Evolutionary conservation across 2,329 filamentous ascomycete species (phyloP).

Genomic region (Phyllosticta capitalensis): DNA sequence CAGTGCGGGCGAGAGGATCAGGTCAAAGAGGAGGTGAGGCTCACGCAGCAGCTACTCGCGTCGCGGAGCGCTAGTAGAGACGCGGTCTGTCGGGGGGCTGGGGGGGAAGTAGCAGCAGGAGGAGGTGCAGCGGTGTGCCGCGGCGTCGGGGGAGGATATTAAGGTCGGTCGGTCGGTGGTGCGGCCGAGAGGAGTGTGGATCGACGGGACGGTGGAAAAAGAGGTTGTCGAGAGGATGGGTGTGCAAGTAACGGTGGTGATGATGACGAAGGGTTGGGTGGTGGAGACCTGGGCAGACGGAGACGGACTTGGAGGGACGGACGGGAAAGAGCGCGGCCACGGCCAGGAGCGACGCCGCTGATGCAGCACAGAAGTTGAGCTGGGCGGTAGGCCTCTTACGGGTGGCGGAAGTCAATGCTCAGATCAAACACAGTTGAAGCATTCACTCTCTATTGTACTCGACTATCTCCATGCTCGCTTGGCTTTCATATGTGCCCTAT

Average conservation of each 20-base stretch:
- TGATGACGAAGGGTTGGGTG: conserved; percentile 1
- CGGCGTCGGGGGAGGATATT: conserved; percentile 6
- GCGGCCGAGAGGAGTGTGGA: not conserved
- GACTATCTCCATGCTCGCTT: not conserved
- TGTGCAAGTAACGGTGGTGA: not conserved
- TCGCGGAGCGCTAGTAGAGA: conserved; percentile 7
- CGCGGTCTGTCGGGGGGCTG: not conserved
- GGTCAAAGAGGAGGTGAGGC: not conserved
- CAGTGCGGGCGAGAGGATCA: not conserved
- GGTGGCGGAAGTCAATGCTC: not conserved
- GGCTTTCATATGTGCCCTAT: not conserved
- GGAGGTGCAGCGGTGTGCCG: not conserved
- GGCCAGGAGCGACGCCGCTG: not conserved
- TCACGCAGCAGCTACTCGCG: conserved; percentile 5
- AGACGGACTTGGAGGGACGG: not conserved
- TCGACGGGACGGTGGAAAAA: not conserved
- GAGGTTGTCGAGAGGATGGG: not conserved
- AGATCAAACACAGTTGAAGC: conserved; percentile 9
- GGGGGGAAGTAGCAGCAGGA: not conserved
- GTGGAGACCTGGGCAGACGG: not conserved
- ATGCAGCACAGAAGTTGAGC: not conserved
- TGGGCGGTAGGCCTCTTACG: not conserved
- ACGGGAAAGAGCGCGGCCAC: not conserved
- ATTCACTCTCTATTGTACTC: too few relatives aligned
- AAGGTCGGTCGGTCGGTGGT: conserved; percentile 3